phyloP scores from a whole-genome alignment of 495 filamentous ascomycete species.

The Lasiosphaeriaceae sp. region DNA sequence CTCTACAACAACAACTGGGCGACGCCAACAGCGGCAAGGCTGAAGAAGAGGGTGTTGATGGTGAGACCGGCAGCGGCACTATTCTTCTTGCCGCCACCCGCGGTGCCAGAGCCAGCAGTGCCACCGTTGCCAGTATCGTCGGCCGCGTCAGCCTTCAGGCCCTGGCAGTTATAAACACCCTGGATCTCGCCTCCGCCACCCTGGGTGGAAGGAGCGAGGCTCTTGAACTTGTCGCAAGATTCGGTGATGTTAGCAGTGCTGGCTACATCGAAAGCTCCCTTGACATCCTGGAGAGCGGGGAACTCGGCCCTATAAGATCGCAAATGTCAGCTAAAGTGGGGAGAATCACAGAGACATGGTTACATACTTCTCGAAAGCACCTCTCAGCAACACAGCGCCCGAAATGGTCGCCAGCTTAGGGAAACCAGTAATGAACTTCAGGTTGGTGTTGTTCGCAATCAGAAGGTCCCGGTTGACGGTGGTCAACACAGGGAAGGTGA shows the following conservation, averaged over 20 bases:
- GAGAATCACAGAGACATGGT: background rate
- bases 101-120: constrained; percentile 17
- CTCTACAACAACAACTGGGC: constrained; percentile 30
- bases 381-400: constrained; percentile 86
- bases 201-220: constrained; percentile 31
- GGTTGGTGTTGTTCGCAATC: constrained; percentile 81
- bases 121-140: constrained; percentile 31
- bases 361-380: constrained; percentile 80
- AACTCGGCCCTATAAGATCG: constrained; percentile 57
- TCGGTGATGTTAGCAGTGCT: constrained; percentile 60
- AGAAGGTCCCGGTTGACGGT: constrained; percentile 72
- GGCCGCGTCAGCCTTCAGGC: constrained; percentile 41
- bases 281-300: constrained; percentile 66
- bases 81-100: constrained; percentile 19
- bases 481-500: constrained; percentile 65
- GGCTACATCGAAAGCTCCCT: constrained; percentile 83
- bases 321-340: constrained; percentile 2
- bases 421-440: constrained; percentile 62
- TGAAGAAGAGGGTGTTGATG: constrained; percentile 36
- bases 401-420: constrained; percentile 60
- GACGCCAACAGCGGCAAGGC: constrained; percentile 35
- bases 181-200: constrained; percentile 48
- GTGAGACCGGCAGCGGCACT: constrained; percentile 29
- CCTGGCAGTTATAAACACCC: constrained; percentile 58
- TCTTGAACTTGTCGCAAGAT: constrained; percentile 45